phyloP scores from a whole-genome alignment of 768 basidiomycete genomes.

The Phylloporus arenicola region DNA sequence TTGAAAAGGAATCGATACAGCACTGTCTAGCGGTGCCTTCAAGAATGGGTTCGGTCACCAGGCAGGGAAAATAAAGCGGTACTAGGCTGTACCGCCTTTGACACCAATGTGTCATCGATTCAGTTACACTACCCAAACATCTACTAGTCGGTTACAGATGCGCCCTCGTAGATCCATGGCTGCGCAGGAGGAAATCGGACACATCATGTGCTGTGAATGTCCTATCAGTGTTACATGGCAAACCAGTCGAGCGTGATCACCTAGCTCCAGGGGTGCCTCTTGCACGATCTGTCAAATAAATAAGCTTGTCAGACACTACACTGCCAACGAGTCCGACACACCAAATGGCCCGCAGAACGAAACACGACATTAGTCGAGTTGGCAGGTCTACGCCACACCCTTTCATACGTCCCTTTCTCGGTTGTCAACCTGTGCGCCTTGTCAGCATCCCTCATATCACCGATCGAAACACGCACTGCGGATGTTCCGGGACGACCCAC shows the following conservation, averaged over 20 bases:
- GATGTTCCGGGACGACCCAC: constrained; percentile 25
- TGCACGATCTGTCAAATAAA: constrained; percentile 21
- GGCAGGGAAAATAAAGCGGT: background rate
- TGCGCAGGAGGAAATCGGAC: constrained; percentile 20
- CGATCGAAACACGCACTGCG: constrained; percentile 12
- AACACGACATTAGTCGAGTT: constrained; percentile 28
- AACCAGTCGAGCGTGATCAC: constrained; percentile 5
- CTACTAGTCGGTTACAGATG: background rate
- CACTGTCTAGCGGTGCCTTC: constrained; percentile 7
- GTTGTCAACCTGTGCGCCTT: constrained; percentile 9
- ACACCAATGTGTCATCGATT: background rate
- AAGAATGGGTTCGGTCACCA: background rate
- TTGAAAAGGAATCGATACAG: constrained; percentile 7
- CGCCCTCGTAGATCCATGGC: constrained; percentile 6
- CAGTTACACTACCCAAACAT: background rate
- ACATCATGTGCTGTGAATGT: constrained; percentile 19
- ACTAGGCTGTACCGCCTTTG: constrained; percentile 1
- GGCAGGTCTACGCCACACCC: constrained; percentile 28
- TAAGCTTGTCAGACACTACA: background rate
- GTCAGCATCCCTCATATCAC: background rate
- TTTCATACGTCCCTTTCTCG: constrained; percentile 9
- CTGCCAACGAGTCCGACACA: constrained; percentile 8
- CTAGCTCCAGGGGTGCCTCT: constrained; percentile 27
- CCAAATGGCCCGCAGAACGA: constrained; percentile 25
- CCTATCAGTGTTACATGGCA: background rate